A percentile compares a stretch with the other conserved stretches of the same genome.
phyloP scores from a whole-genome alignment of 208 protist species.

The Wallacemonas collosoma region DNA sequence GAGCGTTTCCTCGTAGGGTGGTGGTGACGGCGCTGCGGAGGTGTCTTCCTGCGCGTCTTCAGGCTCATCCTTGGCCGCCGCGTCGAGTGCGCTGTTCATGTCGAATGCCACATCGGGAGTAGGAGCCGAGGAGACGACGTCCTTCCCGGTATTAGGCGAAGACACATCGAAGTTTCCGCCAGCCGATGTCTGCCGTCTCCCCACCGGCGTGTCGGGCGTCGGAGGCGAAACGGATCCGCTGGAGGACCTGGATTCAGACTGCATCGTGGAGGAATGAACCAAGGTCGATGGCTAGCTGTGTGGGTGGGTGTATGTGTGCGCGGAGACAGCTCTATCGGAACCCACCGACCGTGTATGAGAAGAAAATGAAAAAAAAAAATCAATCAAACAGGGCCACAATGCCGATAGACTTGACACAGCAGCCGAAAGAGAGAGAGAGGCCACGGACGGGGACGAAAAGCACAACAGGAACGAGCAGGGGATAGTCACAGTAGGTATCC shows the following conservation, averaged over 20 bases:
- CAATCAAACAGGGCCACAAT: background rate
- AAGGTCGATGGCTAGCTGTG: background rate
- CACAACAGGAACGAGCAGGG: too few relatives aligned
- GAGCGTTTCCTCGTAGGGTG: constrained; percentile 18
- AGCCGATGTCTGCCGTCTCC: background rate
- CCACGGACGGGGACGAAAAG: too few relatives aligned
- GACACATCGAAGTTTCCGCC: background rate
- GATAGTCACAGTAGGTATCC: too few relatives aligned
- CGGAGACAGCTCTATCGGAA: background rate
- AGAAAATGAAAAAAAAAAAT: constrained; percentile 4
- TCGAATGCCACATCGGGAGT: background rate
- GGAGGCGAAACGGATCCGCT: constrained; percentile 8
- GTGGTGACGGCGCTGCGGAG: background rate
- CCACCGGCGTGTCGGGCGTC: constrained; percentile 8
- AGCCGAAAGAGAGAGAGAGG: constrained; percentile 14
- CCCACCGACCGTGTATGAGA: constrained; percentile 1
- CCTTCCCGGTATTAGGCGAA: background rate
- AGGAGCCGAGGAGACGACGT: background rate
- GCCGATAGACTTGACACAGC: background rate
- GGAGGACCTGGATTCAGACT: background rate
- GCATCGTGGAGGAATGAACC: background rate
- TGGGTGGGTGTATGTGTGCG: background rate
- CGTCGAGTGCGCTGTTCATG: constrained; percentile 9
- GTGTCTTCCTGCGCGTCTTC: background rate
- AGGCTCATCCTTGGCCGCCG: background rate